Conservation (phyloP, 768 basidiomycete genomes). For the Chalciporus pseudorubinellus region DNA sequence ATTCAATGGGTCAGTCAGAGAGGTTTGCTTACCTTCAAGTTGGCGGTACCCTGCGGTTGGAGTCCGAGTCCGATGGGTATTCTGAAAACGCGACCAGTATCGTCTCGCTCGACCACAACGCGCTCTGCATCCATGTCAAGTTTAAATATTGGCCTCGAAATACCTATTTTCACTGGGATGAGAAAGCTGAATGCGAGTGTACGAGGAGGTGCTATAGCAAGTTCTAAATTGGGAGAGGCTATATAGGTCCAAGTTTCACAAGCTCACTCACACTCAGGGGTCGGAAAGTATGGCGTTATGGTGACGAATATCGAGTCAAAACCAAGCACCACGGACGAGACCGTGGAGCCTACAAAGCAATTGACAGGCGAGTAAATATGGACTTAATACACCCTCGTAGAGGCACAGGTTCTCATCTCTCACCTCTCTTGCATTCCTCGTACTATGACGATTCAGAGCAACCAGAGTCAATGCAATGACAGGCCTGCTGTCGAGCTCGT, state of each 20-base stretch:
- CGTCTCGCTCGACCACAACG: constrained; percentile 22
- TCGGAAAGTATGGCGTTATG: constrained; percentile 20
- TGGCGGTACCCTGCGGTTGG: not conserved
- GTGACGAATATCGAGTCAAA: constrained; percentile 12
- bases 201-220: too few relatives aligned
- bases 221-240: too few relatives aligned
- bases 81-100: constrained; percentile 18
- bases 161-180: too few relatives aligned
- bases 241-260: not conserved
- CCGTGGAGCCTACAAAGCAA: constrained; percentile 2
- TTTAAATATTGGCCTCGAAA: not conserved
- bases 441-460: not conserved
- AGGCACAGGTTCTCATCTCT: not conserved
- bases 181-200: too few relatives aligned
- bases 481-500: constrained; percentile 14
- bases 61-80: constrained; percentile 11
- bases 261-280: not conserved
- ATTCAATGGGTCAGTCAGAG: not conserved
- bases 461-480: not conserved
- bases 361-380: constrained; percentile 10
- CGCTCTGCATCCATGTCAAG: not conserved
- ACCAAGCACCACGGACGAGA: not conserved
- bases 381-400: not conserved
- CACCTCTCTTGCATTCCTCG: not conserved
- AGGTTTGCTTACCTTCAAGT: constrained; percentile 16